Conservation (phyloP, 23 red algal genomes). For the Gracilaria gracilis region DNA sequence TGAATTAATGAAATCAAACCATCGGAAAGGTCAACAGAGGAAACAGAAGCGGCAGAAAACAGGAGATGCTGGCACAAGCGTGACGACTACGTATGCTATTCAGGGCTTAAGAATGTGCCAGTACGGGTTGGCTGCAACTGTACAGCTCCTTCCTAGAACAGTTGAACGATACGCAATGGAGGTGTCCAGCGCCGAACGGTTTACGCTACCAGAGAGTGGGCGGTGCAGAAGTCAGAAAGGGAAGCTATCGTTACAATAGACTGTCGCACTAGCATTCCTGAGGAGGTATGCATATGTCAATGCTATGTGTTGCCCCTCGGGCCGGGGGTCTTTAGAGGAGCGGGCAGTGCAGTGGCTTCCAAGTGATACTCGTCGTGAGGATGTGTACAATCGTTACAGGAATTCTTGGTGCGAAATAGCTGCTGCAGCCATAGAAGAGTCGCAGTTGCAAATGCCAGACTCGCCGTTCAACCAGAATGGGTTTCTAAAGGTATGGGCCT, state of each 20-base stretch:
- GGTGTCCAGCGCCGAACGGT: not conserved
- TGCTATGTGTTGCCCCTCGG: constrained; percentile 13
- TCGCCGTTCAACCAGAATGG: not conserved
- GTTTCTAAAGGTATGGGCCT: not conserved
- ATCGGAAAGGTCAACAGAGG: not conserved
- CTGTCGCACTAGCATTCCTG: not conserved
- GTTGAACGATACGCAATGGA: not conserved
- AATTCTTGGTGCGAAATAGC: not conserved
- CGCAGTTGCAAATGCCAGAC: not conserved
- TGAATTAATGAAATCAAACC: not conserved
- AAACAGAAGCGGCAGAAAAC: not conserved
- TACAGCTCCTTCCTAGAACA: constrained; percentile 1
- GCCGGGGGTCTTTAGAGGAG: constrained; percentile 14
- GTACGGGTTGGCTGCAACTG: constrained; percentile 1
- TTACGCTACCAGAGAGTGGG: not conserved
- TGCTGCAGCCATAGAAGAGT: not conserved
- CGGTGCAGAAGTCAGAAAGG: not conserved
- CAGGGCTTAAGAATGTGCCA: not conserved
- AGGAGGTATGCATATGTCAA: not conserved
- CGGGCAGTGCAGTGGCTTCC: not conserved
- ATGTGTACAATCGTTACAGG: constrained; percentile 1
- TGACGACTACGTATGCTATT: not conserved
- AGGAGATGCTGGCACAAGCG: not conserved
- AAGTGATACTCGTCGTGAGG: constrained; percentile 21
- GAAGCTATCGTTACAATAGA: not conserved